Evolutionary conservation across 805 yeast genomes (phyloP).

Genomic region (Yarrowia hollandica): DNA sequence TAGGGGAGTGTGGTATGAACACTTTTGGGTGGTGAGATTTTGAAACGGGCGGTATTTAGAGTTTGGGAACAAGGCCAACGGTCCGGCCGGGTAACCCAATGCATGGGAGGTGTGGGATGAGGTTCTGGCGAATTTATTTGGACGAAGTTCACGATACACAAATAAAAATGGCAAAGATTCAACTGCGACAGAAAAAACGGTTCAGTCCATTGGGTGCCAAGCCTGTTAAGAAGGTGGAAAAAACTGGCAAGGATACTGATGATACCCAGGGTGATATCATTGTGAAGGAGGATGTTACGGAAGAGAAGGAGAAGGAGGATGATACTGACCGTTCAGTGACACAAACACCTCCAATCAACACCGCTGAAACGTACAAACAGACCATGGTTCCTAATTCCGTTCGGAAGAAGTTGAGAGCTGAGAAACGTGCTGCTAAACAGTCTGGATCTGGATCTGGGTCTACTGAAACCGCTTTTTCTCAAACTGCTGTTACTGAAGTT

Average conservation of each 20-base stretch:
- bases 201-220: constrained; percentile 9
- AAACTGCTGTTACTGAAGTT: not conserved
- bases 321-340: too few relatives aligned
- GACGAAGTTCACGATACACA: too few relatives aligned
- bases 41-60: not conserved
- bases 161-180: not conserved
- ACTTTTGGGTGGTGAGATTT: constrained; percentile 16
- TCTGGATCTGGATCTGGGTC: not conserved
- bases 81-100: not conserved
- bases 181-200: constrained; percentile 28
- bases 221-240: not conserved
- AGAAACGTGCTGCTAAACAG: constrained; percentile 2
- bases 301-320: not conserved
- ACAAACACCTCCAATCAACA: not conserved
- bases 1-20: not conserved
- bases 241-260: not conserved
- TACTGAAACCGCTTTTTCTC: too few relatives aligned
- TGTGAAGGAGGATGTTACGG: not conserved
- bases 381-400: constrained; percentile 18
- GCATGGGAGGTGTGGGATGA: not conserved
- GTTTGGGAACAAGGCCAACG: not conserved
- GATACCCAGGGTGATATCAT: too few relatives aligned
- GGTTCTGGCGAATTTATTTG: too few relatives aligned
- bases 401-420: constrained; percentile 4
- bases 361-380: constrained; percentile 5